A percentile compares a stretch with the other conserved stretches of the same genome.
These are phyloP conservation scores for Solanum paucissectum DNA, from an alignment of 257 asterid genomes.

Conservation along the genomic window DNA sequence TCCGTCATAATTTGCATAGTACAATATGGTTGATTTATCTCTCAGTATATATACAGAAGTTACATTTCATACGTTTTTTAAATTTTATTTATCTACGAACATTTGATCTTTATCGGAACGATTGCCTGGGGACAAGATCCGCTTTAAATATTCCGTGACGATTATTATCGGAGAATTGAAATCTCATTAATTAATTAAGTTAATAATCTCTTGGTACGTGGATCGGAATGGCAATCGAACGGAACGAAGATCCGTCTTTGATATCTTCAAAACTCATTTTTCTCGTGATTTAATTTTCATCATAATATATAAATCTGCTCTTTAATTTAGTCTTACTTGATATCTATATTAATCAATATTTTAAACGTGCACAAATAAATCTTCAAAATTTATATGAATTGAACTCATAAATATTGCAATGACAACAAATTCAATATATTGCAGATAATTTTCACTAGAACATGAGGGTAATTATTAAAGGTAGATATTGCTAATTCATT, in stretches of 20 bases:
- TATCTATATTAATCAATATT: too few relatives aligned
- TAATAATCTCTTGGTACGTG: not conserved
- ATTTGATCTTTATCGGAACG: not conserved
- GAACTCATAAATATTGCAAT: too few relatives aligned
- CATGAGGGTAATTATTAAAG: not conserved
- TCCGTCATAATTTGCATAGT: not conserved
- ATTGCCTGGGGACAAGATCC: not conserved
- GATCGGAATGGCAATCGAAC: not conserved
- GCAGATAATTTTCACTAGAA: not conserved
- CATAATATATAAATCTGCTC: not conserved
- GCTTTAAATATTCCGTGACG: not conserved
- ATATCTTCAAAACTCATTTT: too few relatives aligned
- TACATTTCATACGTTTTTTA: not conserved
- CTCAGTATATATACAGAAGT: not conserved
- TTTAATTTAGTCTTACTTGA: too few relatives aligned
- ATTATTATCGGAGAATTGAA: not conserved
- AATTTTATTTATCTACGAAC: not conserved
- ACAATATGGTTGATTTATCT: not conserved
- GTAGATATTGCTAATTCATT: not conserved
- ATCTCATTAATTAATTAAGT: not conserved
- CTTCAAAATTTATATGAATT: too few relatives aligned
- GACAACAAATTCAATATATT: not conserved
- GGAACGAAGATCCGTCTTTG: too few relatives aligned
- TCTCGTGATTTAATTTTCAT: too few relatives aligned
- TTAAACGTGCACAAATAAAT: not conserved